Evolutionary conservation across 225 moss, liverwort and hornwort genomes (phyloP).

Genomic region (Neckera pumila): DNA sequence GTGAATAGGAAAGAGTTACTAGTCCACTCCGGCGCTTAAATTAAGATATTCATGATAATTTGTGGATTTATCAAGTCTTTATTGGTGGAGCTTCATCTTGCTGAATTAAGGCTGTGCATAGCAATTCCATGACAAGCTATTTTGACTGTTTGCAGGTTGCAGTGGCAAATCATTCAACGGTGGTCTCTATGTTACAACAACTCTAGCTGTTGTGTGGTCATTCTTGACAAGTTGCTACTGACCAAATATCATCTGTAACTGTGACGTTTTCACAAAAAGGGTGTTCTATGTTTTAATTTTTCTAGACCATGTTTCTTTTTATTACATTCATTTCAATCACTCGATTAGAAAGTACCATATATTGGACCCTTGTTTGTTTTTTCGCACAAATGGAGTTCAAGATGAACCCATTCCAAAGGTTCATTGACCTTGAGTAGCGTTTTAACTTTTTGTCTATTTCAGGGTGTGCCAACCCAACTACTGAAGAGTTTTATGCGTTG

Average conservation of each 20-base stretch:
- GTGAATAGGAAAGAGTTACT: not conserved
- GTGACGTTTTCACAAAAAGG: not conserved
- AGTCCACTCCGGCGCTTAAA: not conserved
- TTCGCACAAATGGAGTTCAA: not conserved
- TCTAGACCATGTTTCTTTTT: not conserved
- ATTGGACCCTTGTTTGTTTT: not conserved
- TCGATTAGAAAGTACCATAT: not conserved
- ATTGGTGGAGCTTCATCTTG: not conserved
- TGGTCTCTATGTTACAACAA: not conserved
- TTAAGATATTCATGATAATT: not conserved
- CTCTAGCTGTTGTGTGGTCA: slow-evolving; percentile 5
- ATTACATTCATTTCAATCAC: not conserved
- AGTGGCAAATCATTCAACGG: not conserved
- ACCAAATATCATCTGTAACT: not conserved
- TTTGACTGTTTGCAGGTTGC: slow-evolving; percentile 1
- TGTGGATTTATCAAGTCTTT: not conserved
- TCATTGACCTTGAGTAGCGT: not conserved
- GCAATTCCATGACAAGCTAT: not conserved
- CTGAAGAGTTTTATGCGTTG: not conserved
- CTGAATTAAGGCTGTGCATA: not conserved
- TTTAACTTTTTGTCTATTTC: not conserved
- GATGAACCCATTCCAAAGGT: not conserved
- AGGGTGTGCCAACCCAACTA: not conserved
- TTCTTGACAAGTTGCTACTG: not conserved
- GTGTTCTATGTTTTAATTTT: not conserved